A percentile compares a stretch with the other conserved stretches of the same genome.
Evolutionary conservation across 2,329 filamentous ascomycete genomes (phyloP).

Genomic region (Ceratocystis cubensis): DNA sequence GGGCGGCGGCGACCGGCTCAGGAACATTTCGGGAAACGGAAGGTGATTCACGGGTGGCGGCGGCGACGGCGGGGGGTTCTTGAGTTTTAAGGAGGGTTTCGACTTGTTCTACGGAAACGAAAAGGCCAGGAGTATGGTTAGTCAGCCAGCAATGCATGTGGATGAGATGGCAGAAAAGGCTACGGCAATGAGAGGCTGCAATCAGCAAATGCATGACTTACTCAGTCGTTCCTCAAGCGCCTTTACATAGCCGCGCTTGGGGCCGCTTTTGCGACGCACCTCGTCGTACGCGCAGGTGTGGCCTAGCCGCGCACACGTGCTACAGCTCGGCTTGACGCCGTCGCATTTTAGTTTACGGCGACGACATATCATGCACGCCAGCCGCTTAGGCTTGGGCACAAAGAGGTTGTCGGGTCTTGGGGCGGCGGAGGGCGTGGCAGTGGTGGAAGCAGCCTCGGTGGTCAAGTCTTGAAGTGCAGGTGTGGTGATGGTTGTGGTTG

Average conservation of each 20-base stretch:
- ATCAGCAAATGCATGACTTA: constrained; percentile 35
- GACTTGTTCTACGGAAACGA: constrained; percentile 59
- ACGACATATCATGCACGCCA: constrained; percentile 88
- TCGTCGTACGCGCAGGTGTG: constrained; percentile 87
- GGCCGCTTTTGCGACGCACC: constrained; percentile 84
- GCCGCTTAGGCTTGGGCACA: constrained; percentile 73
- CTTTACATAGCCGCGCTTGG: constrained; percentile 90
- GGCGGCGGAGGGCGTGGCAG: constrained; percentile 29
- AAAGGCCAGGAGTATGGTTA: background rate
- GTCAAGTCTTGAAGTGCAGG: constrained; percentile 24
- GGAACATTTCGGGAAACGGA: background rate
- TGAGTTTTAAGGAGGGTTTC: constrained; percentile 81
- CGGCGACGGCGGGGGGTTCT: constrained; percentile 34
- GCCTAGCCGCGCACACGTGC: constrained; percentile 73
- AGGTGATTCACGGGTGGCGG: background rate
- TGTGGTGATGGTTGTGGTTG: constrained; percentile 27
- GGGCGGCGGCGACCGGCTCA: constrained; percentile 9
- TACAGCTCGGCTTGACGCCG: constrained; percentile 70
- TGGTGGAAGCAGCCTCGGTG: constrained; percentile 26
- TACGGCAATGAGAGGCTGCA: background rate
- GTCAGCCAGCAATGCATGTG: background rate
- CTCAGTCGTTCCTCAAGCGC: constrained; percentile 83
- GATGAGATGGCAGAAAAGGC: background rate
- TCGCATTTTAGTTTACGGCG: constrained; percentile 89
- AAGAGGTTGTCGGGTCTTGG: constrained; percentile 40